Conservation (phyloP, 192 early-diverging fungal species). For the Coemansia sp. region DNA sequence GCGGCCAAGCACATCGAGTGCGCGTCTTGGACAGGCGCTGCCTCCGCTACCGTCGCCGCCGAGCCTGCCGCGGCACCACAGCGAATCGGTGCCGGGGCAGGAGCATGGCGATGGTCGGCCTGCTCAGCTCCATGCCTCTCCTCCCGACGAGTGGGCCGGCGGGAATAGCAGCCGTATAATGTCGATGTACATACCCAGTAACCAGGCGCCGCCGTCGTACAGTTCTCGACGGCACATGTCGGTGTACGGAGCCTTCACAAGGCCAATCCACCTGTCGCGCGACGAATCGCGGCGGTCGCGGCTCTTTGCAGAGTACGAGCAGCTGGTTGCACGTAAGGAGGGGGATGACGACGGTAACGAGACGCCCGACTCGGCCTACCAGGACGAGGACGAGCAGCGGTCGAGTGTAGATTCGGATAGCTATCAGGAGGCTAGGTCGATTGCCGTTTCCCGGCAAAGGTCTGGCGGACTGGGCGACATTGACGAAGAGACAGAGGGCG, state of each 20-base stretch:
- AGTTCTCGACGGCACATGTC: constrained; percentile 22
- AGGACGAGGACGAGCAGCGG: constrained; percentile 11
- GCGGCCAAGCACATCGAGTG: constrained; percentile 28
- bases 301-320: constrained; percentile 45
- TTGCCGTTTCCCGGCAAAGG: background rate
- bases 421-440: background rate
- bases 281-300: constrained; percentile 38
- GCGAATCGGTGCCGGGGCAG: background rate
- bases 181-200: constrained; percentile 22
- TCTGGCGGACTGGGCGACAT: constrained; percentile 11
- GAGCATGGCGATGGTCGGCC: background rate
- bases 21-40: constrained; percentile 1
- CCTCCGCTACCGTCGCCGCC: background rate
- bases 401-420: background rate
- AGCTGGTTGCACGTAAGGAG: constrained; percentile 24
- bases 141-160: background rate
- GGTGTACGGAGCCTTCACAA: constrained; percentile 18
- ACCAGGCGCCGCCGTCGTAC: background rate
- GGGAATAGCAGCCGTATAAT: background rate
- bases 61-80: background rate
- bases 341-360: constrained; percentile 18
- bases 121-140: background rate
- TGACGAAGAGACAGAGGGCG: constrained; percentile 18
- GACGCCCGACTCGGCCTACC: too few relatives aligned
- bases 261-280: constrained; percentile 35